A percentile compares a stretch with the other conserved stretches of the same genome.
Evolutionary conservation across 768 basidiomycete genomes (phyloP).

Genomic region (Pleurotus tuber-regium): DNA sequence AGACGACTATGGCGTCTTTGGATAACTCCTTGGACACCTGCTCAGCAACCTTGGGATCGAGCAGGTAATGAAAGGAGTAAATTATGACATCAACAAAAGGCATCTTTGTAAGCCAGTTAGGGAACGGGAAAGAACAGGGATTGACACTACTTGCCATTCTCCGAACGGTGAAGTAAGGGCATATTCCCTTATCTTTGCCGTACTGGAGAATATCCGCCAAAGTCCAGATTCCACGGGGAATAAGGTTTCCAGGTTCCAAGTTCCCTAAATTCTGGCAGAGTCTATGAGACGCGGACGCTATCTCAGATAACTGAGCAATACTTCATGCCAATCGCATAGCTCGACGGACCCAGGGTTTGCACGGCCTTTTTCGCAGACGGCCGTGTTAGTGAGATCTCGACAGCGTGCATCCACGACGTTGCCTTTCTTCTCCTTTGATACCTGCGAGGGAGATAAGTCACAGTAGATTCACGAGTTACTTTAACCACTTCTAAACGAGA

Average conservation of each 20-base stretch:
- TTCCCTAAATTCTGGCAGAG: conserved; percentile 71
- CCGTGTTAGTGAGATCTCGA: conserved; percentile 89
- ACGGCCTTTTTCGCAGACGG: conserved; percentile 78
- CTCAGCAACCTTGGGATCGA: conserved; percentile 98
- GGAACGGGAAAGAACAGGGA: no score
- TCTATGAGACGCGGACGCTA: conserved; percentile 9
- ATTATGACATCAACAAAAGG: conserved; percentile 95
- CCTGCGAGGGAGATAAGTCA: conserved; percentile 54
- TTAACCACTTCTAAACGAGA: not conserved
- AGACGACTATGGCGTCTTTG: conserved; percentile 98
- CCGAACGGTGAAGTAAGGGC: conserved; percentile 95
- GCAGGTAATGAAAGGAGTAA: conserved; percentile 97
- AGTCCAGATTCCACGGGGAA: conserved; percentile 90
- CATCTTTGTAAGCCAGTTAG: no score
- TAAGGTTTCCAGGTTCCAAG: conserved; percentile 74
- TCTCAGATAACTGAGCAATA: conserved; percentile 25
- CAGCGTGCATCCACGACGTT: conserved; percentile 96
- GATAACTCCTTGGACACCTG: conserved; percentile 98
- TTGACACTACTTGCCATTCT: conserved; percentile 66
- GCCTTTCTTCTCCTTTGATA: conserved; percentile 97
- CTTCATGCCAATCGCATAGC: conserved; percentile 95
- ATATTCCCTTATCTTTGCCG: conserved; percentile 80
- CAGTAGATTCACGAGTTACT: no score
- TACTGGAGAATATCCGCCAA: conserved; percentile 89
- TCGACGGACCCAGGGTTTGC: conserved; percentile 88